phyloP scores from a whole-genome alignment of 2,329 filamentous ascomycete genomes.

The Sarocladium brachiariae region DNA sequence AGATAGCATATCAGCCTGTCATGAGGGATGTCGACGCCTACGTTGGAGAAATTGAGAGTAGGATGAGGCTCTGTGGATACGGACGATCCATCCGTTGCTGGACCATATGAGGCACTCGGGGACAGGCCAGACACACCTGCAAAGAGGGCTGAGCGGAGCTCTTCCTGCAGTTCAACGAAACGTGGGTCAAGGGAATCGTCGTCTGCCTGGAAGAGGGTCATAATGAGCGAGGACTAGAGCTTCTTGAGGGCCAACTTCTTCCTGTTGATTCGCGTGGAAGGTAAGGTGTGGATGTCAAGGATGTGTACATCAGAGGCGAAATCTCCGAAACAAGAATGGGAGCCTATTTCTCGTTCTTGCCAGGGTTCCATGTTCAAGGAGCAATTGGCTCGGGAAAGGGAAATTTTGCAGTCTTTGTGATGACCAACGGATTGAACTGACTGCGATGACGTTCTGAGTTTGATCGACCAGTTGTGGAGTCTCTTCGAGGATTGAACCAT shows the following conservation, averaged over 20 bases:
- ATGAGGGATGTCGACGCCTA: slow-evolving; percentile 16
- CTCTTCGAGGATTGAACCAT: no score
- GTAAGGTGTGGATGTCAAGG: neutral
- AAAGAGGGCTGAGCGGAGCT: slow-evolving; percentile 35
- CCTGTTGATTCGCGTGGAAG: no score
- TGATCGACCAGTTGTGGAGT: no score
- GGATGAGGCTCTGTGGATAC: slow-evolving; percentile 11
- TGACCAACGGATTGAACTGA: no score
- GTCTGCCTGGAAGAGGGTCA: slow-evolving; percentile 15
- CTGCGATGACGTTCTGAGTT: no score
- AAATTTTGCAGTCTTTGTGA: neutral
- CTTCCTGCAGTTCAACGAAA: slow-evolving; percentile 37
- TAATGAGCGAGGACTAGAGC: neutral
- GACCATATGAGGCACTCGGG: slow-evolving; percentile 21
- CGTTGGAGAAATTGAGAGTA: slow-evolving; percentile 20
- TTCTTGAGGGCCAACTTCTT: no score
- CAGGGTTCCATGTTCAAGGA: no score
- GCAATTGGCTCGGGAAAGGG: neutral
- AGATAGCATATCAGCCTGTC: slow-evolving; percentile 17
- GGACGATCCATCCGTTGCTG: slow-evolving; percentile 14
- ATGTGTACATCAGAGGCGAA: neutral
- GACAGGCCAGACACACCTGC: slow-evolving; percentile 22
- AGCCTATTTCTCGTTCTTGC: neutral
- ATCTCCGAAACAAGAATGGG: neutral
- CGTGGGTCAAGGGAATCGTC: slow-evolving; percentile 30